Evolutionary conservation across 768 basidiomycete genomes (phyloP).

Genomic region (Kwoniella dendrophila): DNA sequence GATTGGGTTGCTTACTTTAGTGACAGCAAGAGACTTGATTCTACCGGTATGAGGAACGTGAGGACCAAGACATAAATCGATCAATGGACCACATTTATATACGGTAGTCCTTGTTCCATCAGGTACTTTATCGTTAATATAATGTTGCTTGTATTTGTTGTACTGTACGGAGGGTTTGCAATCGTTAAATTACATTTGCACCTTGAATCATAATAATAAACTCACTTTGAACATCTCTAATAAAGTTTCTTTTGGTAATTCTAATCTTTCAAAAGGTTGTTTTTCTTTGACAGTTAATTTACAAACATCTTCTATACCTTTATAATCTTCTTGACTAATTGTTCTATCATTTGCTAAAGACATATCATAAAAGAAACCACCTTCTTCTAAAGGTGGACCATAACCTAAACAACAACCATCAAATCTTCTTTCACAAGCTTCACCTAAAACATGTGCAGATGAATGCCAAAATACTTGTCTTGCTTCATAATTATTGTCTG

Average conservation of each 20-base stretch:
- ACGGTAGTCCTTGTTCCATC: slow-evolving; percentile 97
- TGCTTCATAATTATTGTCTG: slow-evolving; percentile 61
- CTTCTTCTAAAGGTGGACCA: slow-evolving; percentile 91
- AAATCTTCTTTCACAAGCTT: slow-evolving; percentile 88
- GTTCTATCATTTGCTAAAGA: slow-evolving; percentile 61
- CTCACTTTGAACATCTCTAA: slow-evolving; percentile 92
- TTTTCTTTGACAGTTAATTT: slow-evolving; percentile 91
- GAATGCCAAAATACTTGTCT: slow-evolving; percentile 99
- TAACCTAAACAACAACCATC: slow-evolving; percentile 94
- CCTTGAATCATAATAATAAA: slow-evolving; percentile 17
- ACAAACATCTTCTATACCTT: slow-evolving; percentile 81
- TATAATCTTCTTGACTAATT: slow-evolving; percentile 80
- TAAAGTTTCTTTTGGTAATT: slow-evolving; percentile 90
- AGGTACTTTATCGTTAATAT: slow-evolving; percentile 92
- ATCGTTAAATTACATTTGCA: neutral
- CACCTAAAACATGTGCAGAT: slow-evolving; percentile 95
- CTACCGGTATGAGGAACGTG: slow-evolving; percentile 97
- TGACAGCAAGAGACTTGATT: slow-evolving; percentile 96
- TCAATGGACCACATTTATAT: slow-evolving; percentile 97
- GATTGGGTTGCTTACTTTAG: slow-evolving; percentile 76
- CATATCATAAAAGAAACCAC: slow-evolving; percentile 99
- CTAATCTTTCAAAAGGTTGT: slow-evolving; percentile 92
- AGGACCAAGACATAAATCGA: slow-evolving; percentile 94
- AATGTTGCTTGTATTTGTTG: slow-evolving; percentile 96
- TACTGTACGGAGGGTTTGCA: slow-evolving; percentile 64